These are phyloP conservation scores for Amborella trichopoda DNA, from an alignment of 164 flowering plant genomes.

Conservation along the genomic window DNA sequence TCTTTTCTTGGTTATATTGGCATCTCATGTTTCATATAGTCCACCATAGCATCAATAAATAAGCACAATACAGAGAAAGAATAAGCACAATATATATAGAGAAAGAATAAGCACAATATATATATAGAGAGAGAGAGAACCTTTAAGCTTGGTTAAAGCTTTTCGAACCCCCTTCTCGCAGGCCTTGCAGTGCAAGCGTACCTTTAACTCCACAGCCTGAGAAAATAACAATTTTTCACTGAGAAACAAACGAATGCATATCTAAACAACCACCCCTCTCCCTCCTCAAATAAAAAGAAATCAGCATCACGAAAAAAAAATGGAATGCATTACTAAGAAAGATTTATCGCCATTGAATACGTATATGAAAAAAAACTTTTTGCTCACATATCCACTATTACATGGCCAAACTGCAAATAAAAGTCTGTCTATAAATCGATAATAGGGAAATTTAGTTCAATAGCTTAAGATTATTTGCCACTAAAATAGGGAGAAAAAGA, in stretches of 20 bases:
- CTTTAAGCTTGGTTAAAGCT: slow-evolving; percentile 14
- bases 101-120: background rate
- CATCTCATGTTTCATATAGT: background rate
- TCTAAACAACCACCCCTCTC: background rate
- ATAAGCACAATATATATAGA: background rate
- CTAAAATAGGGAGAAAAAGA: no score
- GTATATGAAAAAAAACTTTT: no score
- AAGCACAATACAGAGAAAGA: background rate
- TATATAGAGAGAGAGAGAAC: background rate
- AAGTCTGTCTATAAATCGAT: no score
- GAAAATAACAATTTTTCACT: no score
- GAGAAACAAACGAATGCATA: no score
- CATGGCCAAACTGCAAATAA: no score
- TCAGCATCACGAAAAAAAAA: no score
- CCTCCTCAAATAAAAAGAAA: background rate
- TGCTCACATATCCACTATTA: no score
- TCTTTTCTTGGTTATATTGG: background rate
- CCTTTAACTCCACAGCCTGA: slow-evolving; percentile 7
- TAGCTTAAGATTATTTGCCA: no score
- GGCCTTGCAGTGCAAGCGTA: slow-evolving; percentile 16
- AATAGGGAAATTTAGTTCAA: no score
- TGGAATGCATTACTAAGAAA: no score
- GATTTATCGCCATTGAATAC: no score
- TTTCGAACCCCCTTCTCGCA: slow-evolving; percentile 22
- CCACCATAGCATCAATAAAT: background rate